phyloP scores from a whole-genome alignment of 805 yeast species.

The Huiozyma sinensis region DNA sequence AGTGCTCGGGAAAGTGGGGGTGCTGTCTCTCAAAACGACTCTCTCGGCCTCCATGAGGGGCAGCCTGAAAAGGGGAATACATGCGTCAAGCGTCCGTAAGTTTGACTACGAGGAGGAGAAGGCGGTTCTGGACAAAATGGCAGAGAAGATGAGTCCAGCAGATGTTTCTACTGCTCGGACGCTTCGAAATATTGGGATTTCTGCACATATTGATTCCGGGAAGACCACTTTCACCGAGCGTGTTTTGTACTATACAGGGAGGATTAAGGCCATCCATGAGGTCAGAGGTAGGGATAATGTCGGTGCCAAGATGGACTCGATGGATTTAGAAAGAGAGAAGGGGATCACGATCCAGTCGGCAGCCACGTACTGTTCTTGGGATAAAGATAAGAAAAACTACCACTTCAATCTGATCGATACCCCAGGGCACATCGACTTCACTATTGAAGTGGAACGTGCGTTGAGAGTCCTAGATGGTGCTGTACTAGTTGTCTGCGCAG shows the following conservation, averaged over 20 bases:
- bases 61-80: slow-evolving; percentile 7
- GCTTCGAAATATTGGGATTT: slow-evolving; percentile 91
- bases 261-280: slow-evolving; percentile 94
- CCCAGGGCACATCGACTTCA: slow-evolving; percentile 98
- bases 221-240: slow-evolving; percentile 97
- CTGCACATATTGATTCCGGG: slow-evolving; percentile 97
- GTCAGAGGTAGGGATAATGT: slow-evolving; percentile 95
- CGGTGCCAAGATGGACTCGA: slow-evolving; percentile 98
- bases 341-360: slow-evolving; percentile 99
- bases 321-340: slow-evolving; percentile 97
- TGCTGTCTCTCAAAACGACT: background rate
- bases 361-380: slow-evolving; percentile 97
- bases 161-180: slow-evolving; percentile 43
- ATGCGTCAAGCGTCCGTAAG: slow-evolving; percentile 7
- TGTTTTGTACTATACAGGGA: slow-evolving; percentile 89
- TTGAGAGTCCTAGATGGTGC: slow-evolving; percentile 96
- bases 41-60: too few species aligned
- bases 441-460: slow-evolving; percentile 98
- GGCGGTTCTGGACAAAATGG: slow-evolving; percentile 50
- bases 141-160: slow-evolving; percentile 34
- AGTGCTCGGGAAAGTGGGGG: background rate
- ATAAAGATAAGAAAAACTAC: slow-evolving; percentile 52
- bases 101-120: slow-evolving; percentile 63
- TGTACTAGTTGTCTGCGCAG: slow-evolving; percentile 96
- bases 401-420: slow-evolving; percentile 95